Base-by-base conservation (phyloP, 2,329 filamentous ascomycete genomes). In the Pestalotiopsis sp. region DNA sequence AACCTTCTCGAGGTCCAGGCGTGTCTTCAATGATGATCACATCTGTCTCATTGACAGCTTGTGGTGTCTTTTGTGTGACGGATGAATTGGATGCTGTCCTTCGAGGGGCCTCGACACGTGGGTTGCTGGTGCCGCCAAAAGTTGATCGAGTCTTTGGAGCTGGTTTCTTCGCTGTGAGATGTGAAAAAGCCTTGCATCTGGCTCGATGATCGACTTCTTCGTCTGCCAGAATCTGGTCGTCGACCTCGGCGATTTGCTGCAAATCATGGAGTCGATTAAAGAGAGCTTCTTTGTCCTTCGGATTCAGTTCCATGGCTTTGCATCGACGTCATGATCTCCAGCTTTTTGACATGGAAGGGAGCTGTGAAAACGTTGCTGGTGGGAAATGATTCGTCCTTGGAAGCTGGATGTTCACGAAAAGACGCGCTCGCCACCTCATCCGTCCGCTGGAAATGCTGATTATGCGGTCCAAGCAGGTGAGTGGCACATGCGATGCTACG, bases 231-330 rank as follows among this genome's bases (percentile, higher is more conserved):
- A 74, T 67, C 20, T 77, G 73, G 6, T 81, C 80, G 11, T 80
- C 73, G 1, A 78, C 72, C 68, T 79, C 72, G 39, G 71, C 65
- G 17, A 52, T n/a, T 41, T 70, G 60, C 12, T 39, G 69, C n/a
- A 80, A 74, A 1, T 76, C 73, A 14, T 80, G 76, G 0, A 87
- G 75, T n/a, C 76, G 75, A n/a, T 78, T 71, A 70, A 87, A 88
- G 70, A 84, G 86, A 0, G 79, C 82, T 25, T 75, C 61, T 73
- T 88, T 88, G 45, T 84, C 82, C 64, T 78, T 72, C 6, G 83
- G 69, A 11, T 76, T 61, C 66, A 69, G 67, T 27, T 76, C 73
- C 77, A 78, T 79, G 31, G 20, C 31, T 62, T 52, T 52, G 20
- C 45, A 52, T n/a, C 45, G 11, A 52, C 20, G 45, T n/a, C 45